Evolutionary conservation across 768 basidiomycete genomes (phyloP), one percentile per base, ranked within the genome.

Genomic region (Dioszegia aurantiaca): DNA sequence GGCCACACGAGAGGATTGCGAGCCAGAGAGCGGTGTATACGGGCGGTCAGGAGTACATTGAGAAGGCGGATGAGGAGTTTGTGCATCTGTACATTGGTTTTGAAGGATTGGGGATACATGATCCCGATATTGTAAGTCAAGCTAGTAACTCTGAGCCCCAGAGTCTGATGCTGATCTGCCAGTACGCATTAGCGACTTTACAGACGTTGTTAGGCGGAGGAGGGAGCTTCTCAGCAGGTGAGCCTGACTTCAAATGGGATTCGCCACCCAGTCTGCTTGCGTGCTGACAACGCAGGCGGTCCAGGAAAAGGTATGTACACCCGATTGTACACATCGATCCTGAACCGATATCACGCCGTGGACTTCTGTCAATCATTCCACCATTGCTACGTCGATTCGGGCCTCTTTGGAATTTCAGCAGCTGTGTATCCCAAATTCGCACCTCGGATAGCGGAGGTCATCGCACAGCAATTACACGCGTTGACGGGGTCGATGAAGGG

Each of bases 241-340:
- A 39, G 51, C 40, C 21, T 40, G 85, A 33, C 85, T 66, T 37
- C 16, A 10, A n/a, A 40, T 37, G n/a, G n/a, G n/a, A n/a, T n/a
- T n/a, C n/a, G n/a, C n/a, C 36, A 2, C 60, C 21, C 49, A 12
- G 1, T 30, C 16, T 21, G 41, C 31, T 2, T 30, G 27, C n/a
- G 6, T 33, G 57, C 49, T 27, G 19, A 51, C 21, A 23, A 44
- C 10, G 4, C 24, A 53, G 51, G 94, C 63, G 94, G 94, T 3
- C 94, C 94, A 2, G 94, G 94, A 16, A 98, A 98, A 80, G 94
- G 94, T 68, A 98, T 98, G 94, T 98, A 95, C 81, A 91, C 92
- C 31, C 87, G 94, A 24, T 79, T 97, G 27, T 97, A 98, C 80
- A 94, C 91, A 10, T 86, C 91, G 73, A 90, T 98, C 69, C 85